phyloP scores from a whole-genome alignment of 805 yeast genomes.

The Spathaspora arborariae region DNA sequence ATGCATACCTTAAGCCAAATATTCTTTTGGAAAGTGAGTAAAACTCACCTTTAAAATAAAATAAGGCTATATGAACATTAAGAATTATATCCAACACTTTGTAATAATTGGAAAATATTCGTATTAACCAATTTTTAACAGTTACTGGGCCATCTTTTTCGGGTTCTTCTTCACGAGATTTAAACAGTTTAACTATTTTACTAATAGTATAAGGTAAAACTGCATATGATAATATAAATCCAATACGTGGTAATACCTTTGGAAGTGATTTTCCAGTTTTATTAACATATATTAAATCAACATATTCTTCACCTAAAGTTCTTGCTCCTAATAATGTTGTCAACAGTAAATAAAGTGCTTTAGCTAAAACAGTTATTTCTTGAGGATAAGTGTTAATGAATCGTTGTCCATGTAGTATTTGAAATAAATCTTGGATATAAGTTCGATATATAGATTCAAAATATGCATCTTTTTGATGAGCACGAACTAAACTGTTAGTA shows the following conservation, averaged over 20 bases:
- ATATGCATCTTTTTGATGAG: conserved; percentile 85
- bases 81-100: conserved; percentile 49
- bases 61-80: conserved; percentile 73
- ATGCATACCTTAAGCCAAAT: conserved; percentile 75
- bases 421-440: conserved; percentile 55
- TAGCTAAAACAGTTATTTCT: conserved; percentile 56
- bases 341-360: conserved; percentile 59
- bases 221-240: conserved; percentile 59
- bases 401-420: conserved; percentile 56
- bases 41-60: conserved; percentile 79
- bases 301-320: conserved; percentile 93
- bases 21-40: conserved; percentile 74
- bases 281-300: conserved; percentile 67
- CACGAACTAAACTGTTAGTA: conserved; percentile 54
- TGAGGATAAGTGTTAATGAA: conserved; percentile 61
- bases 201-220: conserved; percentile 56
- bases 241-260: conserved; percentile 40
- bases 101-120: conserved; percentile 36
- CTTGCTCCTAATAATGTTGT: conserved; percentile 76
- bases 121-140: conserved; percentile 13
- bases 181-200: conserved; percentile 20
- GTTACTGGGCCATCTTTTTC: neutral
- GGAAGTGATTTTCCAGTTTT: conserved; percentile 52
- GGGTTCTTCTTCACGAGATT: conserved; percentile 12
- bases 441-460: conserved; percentile 53